A percentile compares a stretch with the other conserved stretches of the same genome.
phyloP scores from a whole-genome alignment of 805 yeast genomes.

The Pichia deserticola region DNA sequence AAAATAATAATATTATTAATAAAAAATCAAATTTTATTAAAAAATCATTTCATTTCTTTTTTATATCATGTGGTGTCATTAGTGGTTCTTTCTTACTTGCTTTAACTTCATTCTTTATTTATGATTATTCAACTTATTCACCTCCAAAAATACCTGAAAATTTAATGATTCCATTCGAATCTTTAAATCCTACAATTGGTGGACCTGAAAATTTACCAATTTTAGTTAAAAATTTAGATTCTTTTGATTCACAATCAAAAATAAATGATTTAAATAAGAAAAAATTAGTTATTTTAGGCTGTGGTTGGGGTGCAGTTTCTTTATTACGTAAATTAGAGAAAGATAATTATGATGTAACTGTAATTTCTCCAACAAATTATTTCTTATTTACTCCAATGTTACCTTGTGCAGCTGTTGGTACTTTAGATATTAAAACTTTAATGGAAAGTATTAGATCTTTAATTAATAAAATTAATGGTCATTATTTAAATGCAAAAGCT shows the following conservation, averaged over 20 bases:
- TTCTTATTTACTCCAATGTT: slow-evolving; percentile 89
- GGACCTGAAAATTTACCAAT: slow-evolving; percentile 71
- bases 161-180: slow-evolving; percentile 43
- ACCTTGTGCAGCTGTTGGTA: slow-evolving; percentile 93
- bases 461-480: slow-evolving; percentile 70
- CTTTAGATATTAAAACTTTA: slow-evolving; percentile 82
- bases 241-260: slow-evolving; percentile 45
- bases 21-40: slow-evolving; percentile 19
- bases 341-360: slow-evolving; percentile 75
- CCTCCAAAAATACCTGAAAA: slow-evolving; percentile 34
- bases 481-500: slow-evolving; percentile 85
- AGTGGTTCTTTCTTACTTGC: slow-evolving; percentile 35
- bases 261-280: slow-evolving; percentile 49
- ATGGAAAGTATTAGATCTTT: slow-evolving; percentile 88
- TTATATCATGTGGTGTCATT: slow-evolving; percentile 36
- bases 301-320: slow-evolving; percentile 94
- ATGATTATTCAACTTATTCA: slow-evolving; percentile 59
- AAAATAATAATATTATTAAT: too few species aligned
- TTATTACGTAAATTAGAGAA: slow-evolving; percentile 79
- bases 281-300: slow-evolving; percentile 69
- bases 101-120: slow-evolving; percentile 47
- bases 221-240: slow-evolving; percentile 47
- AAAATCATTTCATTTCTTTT: slow-evolving; percentile 26
- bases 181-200: slow-evolving; percentile 49
- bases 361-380: slow-evolving; percentile 91